Conservation (phyloP, 495 filamentous ascomycete genomes). For the Pyrenula massariospora region DNA sequence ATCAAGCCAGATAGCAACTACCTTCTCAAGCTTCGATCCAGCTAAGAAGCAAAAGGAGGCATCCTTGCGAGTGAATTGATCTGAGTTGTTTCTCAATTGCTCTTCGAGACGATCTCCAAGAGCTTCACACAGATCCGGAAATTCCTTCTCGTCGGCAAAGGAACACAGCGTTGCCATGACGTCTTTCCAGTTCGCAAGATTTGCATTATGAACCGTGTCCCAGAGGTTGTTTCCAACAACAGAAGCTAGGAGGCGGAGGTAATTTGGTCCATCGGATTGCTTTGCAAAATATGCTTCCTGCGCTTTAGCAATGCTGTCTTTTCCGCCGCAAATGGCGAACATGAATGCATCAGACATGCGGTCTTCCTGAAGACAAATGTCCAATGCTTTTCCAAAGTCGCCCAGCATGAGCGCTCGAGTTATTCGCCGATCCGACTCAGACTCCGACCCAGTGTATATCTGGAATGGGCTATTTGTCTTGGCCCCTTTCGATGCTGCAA, state of each 20-base stretch:
- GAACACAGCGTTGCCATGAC: constrained; percentile 92
- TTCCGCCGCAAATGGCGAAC: constrained; percentile 92
- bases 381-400: constrained; percentile 80
- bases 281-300: constrained; percentile 84
- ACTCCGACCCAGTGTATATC: constrained; percentile 69
- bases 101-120: constrained; percentile 87
- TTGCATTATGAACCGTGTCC: constrained; percentile 95
- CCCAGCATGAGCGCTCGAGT: constrained; percentile 81
- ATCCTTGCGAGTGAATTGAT: constrained; percentile 58
- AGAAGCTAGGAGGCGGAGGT: constrained; percentile 80
- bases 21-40: constrained; percentile 94
- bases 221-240: constrained; percentile 94
- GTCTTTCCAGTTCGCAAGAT: constrained; percentile 89
- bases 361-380: constrained; percentile 76
- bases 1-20: constrained; percentile 83
- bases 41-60: constrained; percentile 93
- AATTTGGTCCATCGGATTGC: constrained; percentile 74
- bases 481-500: constrained; percentile 65
- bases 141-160: constrained; percentile 80
- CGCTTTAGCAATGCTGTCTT: constrained; percentile 86
- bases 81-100: constrained; percentile 32
- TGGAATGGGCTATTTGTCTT: constrained; percentile 82
- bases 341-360: constrained; percentile 94
- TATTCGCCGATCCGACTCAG: constrained; percentile 71
- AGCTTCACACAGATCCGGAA: constrained; percentile 91